phyloP scores from a whole-genome alignment of 2,329 filamentous ascomycete genomes.

The Diplodia mutila region DNA sequence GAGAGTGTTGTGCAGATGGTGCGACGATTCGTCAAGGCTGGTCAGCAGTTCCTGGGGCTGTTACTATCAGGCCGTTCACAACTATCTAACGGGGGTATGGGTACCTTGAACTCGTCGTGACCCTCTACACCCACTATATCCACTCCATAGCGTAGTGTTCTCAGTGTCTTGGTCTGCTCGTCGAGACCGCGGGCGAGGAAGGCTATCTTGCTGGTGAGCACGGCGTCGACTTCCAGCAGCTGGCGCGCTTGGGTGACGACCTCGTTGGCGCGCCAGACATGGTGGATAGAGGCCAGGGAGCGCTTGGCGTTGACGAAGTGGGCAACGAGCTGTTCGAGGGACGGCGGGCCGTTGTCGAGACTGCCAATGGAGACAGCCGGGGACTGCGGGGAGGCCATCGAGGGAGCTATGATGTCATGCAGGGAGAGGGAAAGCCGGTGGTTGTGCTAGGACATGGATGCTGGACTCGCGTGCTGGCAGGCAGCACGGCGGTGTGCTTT shows the following conservation, averaged over 20 bases:
- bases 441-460: constrained; percentile 1
- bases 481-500: constrained; percentile 20
- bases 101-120: constrained; percentile 49
- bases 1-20: constrained; percentile 68
- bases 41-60: constrained; percentile 56
- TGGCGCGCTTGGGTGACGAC: constrained; percentile 76
- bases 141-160: constrained; percentile 49
- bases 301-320: constrained; percentile 87
- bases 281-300: constrained; percentile 79
- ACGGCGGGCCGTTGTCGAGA: constrained; percentile 43
- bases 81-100: constrained; percentile 17
- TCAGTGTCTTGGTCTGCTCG: constrained; percentile 49
- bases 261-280: constrained; percentile 84
- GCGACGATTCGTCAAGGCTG: constrained; percentile 68
- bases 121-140: constrained; percentile 47
- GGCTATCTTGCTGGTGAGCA: constrained; percentile 61
- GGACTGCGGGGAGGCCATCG: constrained; percentile 42
- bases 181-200: constrained; percentile 48
- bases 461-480: not conserved
- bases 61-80: not conserved
- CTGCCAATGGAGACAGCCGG: constrained; percentile 46
- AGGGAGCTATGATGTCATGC: constrained; percentile 14
- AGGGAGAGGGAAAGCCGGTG: not conserved
- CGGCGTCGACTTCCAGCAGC: constrained; percentile 76
- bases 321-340: constrained; percentile 76